These are phyloP conservation scores for Skeletonema tropicum DNA, from an alignment of 108 stramenopile genomes.

Conservation along the genomic window DNA sequence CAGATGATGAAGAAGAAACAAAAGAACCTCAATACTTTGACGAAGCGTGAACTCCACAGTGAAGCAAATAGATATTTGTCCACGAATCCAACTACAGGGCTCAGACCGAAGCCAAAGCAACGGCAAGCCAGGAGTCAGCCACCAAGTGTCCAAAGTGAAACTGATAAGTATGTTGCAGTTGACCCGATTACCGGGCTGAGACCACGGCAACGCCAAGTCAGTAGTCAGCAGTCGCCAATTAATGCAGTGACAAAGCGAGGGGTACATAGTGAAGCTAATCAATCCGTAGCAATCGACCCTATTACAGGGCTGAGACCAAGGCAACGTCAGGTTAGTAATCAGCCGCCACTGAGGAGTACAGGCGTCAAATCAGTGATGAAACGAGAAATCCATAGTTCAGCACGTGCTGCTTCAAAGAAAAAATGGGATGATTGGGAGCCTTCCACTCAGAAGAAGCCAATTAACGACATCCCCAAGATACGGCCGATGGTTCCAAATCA, in stretches of 20 bases:
- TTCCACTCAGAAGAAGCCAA: constrained; percentile 7
- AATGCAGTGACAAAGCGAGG: constrained; percentile 1
- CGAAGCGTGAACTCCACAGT: constrained; percentile 8
- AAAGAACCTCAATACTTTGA: neutral
- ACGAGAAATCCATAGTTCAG: neutral
- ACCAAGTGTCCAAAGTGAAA: neutral
- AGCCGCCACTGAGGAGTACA: constrained; percentile 2
- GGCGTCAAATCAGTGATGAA: neutral
- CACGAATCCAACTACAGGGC: neutral
- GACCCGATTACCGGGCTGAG: neutral
- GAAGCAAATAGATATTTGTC: constrained; percentile 3
- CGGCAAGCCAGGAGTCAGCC: no score
- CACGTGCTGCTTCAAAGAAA: constrained; percentile 8
- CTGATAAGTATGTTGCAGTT: neutral
- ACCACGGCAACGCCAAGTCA: neutral
- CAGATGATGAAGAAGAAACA: neutral
- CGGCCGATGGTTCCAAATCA: neutral
- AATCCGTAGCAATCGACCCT: neutral
- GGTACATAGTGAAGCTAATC: constrained; percentile 1
- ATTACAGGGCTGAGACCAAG: neutral
- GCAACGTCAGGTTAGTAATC: neutral
- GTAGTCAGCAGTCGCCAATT: neutral
- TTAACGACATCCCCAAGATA: constrained; percentile 9
- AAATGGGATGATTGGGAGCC: constrained; percentile 42
- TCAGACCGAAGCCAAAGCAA: neutral